Conservation (phyloP, 768 basidiomycete species). For the Xerocomellus chrysenteron region DNA sequence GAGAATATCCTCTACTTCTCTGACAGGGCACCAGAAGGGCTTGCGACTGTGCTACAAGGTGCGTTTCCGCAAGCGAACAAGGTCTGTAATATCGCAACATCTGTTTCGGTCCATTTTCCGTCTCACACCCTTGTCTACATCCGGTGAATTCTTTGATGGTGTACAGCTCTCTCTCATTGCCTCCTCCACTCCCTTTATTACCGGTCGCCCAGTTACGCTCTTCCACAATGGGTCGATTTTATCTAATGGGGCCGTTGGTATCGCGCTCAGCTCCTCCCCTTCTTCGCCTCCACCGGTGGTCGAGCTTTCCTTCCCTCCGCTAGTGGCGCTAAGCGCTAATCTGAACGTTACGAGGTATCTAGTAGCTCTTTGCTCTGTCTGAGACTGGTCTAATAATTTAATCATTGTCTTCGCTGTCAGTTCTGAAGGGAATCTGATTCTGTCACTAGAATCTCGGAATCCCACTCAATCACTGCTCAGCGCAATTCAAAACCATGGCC, state of each 20-base stretch:
- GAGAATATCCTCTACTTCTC: conserved; percentile 50
- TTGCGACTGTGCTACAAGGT: conserved; percentile 41
- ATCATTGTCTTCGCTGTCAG: conserved; percentile 22
- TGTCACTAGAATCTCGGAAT: conserved; percentile 53
- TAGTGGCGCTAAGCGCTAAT: conserved; percentile 41
- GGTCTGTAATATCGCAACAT: conserved; percentile 35
- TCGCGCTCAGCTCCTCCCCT: conserved; percentile 42
- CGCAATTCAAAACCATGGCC: conserved; percentile 44
- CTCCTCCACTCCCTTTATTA: conserved; percentile 77
- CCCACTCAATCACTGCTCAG: conserved; percentile 60
- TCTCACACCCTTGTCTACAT: not conserved
- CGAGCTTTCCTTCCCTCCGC: conserved; percentile 37
- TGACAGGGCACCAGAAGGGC: conserved; percentile 57
- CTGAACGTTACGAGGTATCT: conserved; percentile 57
- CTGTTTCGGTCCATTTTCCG: not conserved
- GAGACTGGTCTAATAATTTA: not conserved
- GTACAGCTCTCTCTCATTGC: conserved; percentile 64
- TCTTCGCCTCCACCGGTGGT: conserved; percentile 9
- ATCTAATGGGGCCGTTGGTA: conserved; percentile 67
- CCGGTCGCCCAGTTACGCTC: conserved; percentile 70
- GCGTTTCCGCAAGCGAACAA: conserved; percentile 47
- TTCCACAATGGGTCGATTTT: conserved; percentile 55
- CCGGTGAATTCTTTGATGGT: not conserved
- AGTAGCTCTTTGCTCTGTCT: not conserved
- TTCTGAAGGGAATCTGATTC: conserved; percentile 72